Conservation (phyloP, 1,139 yeast genomes). For the Hyphopichia pseudoburtonii region DNA sequence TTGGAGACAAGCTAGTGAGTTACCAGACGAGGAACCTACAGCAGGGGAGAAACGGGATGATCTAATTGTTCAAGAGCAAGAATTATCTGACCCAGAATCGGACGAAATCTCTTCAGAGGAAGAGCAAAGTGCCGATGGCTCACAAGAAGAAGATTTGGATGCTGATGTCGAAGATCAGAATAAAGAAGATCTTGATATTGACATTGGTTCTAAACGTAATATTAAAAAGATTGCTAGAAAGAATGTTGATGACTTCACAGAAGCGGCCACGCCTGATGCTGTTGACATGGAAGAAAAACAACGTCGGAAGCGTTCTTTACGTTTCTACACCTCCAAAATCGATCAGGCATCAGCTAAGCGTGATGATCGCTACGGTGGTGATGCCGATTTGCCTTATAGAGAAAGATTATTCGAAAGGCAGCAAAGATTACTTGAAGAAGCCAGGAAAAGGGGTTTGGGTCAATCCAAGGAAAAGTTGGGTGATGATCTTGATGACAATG, state of each 20-base stretch:
- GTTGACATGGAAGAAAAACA: slow-evolving; percentile 86
- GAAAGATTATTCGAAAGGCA: slow-evolving; percentile 89
- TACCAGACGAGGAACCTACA: slow-evolving; percentile 28
- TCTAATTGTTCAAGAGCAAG: not conserved
- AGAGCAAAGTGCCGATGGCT: slow-evolving; percentile 8
- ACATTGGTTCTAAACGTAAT: slow-evolving; percentile 48
- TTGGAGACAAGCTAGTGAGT: slow-evolving; percentile 78
- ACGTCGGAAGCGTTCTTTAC: slow-evolving; percentile 76
- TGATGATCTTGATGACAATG: slow-evolving; percentile 54
- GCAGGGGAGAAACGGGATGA: not conserved
- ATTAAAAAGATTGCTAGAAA: slow-evolving; percentile 31
- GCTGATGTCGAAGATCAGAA: slow-evolving; percentile 22
- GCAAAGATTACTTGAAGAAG: slow-evolving; percentile 83
- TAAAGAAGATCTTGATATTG: slow-evolving; percentile 34
- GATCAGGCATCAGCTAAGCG: slow-evolving; percentile 72
- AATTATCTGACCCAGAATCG: not conserved
- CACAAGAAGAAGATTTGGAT: slow-evolving; percentile 17
- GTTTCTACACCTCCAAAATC: slow-evolving; percentile 96
- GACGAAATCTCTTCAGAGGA: slow-evolving; percentile 1
- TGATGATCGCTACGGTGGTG: slow-evolving; percentile 71
- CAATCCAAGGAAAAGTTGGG: slow-evolving; percentile 49
- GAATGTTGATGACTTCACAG: slow-evolving; percentile 54
- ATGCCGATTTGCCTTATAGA: slow-evolving; percentile 87
- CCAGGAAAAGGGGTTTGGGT: slow-evolving; percentile 75
- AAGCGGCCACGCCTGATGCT: slow-evolving; percentile 58